A percentile compares a stretch with the other conserved stretches of the same genome.
These are phyloP conservation scores for Exserohilum rostratum DNA, from an alignment of 2,329 filamentous ascomycete genomes.

Conservation along the genomic window DNA sequence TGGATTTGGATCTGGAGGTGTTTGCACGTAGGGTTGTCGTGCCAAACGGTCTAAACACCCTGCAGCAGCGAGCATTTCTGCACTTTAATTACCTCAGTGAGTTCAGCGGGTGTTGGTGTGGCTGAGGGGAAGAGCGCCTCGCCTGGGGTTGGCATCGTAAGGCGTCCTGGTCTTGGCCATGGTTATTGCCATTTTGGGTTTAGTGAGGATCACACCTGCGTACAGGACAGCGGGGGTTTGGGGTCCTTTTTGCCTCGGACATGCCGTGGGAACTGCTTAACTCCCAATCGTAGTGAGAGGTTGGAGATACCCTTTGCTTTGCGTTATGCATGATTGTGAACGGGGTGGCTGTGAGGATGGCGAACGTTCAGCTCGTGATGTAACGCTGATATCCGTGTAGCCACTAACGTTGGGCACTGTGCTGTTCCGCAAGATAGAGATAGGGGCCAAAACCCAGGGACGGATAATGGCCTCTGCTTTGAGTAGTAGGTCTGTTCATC, in stretches of 20 bases:
- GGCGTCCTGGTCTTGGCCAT: conserved; percentile 24
- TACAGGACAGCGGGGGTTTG: conserved; percentile 4
- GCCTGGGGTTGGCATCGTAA: not conserved
- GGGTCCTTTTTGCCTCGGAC: not conserved
- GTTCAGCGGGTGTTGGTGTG: conserved; percentile 3
- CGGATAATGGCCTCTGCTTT: no score
- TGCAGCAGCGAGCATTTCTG: conserved; percentile 4
- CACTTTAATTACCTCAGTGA: conserved; percentile 31
- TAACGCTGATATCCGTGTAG: not conserved
- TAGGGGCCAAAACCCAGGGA: no score
- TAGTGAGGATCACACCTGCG: conserved; percentile 3
- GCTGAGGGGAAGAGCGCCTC: not conserved
- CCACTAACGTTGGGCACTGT: not conserved
- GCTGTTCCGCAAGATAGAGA: no score
- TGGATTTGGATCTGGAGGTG: not conserved
- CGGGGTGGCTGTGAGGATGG: not conserved
- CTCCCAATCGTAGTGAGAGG: not conserved
- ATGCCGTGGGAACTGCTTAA: not conserved
- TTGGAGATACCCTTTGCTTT: not conserved
- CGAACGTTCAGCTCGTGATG: not conserved
- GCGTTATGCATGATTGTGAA: not conserved
- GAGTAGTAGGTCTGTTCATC: not conserved
- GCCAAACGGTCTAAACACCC: not conserved
- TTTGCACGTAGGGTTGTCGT: not conserved
- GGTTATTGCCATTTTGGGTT: conserved; percentile 13